These are phyloP conservation scores for Globisporangium cystogenes DNA, from an alignment of 352 stramenopile species.

Conservation along the genomic window DNA sequence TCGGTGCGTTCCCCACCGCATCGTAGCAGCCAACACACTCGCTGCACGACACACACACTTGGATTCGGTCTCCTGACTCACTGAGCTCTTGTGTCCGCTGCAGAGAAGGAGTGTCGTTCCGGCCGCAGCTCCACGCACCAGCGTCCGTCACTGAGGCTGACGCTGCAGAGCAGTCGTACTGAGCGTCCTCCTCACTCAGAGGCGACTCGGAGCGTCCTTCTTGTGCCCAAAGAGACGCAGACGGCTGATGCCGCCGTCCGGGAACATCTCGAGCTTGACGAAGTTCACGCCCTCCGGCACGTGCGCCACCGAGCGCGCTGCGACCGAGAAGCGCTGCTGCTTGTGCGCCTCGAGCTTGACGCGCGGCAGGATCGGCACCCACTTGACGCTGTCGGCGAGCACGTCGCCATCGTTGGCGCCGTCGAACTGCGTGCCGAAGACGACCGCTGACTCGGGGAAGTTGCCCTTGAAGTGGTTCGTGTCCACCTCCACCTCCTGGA, in stretches of 20 bases:
- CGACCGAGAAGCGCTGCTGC: constrained; percentile 82
- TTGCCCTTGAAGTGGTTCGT: constrained; percentile 96
- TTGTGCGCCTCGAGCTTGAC: constrained; percentile 82
- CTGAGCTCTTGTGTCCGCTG: neutral
- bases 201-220: constrained; percentile 24
- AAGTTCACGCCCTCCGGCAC: constrained; percentile 80
- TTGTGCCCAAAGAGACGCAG: constrained; percentile 84
- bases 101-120: constrained; percentile 36
- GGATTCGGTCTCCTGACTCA: neutral
- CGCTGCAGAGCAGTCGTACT: constrained; percentile 29
- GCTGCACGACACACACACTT: neutral
- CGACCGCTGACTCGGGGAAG: constrained; percentile 87
- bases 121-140: constrained; percentile 19
- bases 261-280: constrained; percentile 92
- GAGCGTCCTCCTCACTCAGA: constrained; percentile 17
- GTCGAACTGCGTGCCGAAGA: constrained; percentile 69
- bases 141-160: neutral
- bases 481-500: constrained; percentile 82
- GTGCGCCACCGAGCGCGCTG: constrained; percentile 47
- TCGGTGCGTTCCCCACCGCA: constrained; percentile 16
- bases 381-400: constrained; percentile 44
- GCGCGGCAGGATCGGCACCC: constrained; percentile 84
- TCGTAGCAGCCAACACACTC: neutral
- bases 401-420: constrained; percentile 27
- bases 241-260: constrained; percentile 91